phyloP scores from a whole-genome alignment of 495 filamentous ascomycete genomes.

The Pseudomonodictys pantanalensis region DNA sequence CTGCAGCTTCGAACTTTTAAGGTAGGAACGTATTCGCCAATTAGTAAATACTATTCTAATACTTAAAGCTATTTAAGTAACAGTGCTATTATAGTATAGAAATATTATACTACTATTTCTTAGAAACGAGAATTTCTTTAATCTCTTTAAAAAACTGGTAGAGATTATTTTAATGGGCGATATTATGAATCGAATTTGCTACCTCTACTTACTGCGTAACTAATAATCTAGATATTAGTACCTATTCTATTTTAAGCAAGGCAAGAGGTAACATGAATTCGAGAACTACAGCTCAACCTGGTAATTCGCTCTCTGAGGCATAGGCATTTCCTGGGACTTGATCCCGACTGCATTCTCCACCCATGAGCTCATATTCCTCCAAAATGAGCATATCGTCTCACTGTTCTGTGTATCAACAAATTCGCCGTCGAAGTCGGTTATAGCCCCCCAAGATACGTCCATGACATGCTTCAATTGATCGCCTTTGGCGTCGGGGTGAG shows the following conservation, averaged over 20 bases:
- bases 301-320: not conserved
- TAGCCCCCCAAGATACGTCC: not conserved
- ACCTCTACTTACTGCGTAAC: too few species aligned
- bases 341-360: not conserved
- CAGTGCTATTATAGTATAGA: too few species aligned
- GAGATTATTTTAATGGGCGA: too few species aligned
- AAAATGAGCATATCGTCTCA: not conserved
- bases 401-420: not conserved
- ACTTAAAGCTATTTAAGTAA: too few species aligned
- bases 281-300: not conserved
- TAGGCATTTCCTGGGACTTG: not conserved
- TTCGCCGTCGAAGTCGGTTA: not conserved
- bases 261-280: not conserved
- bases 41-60: too few species aligned
- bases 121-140: too few species aligned
- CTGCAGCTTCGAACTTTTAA: too few species aligned
- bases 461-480: not conserved
- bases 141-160: too few species aligned
- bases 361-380: not conserved
- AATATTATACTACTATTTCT: too few species aligned
- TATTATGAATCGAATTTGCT: too few species aligned
- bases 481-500: not conserved
- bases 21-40: too few species aligned
- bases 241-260: not conserved
- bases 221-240: not conserved